Conservation (phyloP, 148 eudicot species). For the Chenopodium formosanum region DNA sequence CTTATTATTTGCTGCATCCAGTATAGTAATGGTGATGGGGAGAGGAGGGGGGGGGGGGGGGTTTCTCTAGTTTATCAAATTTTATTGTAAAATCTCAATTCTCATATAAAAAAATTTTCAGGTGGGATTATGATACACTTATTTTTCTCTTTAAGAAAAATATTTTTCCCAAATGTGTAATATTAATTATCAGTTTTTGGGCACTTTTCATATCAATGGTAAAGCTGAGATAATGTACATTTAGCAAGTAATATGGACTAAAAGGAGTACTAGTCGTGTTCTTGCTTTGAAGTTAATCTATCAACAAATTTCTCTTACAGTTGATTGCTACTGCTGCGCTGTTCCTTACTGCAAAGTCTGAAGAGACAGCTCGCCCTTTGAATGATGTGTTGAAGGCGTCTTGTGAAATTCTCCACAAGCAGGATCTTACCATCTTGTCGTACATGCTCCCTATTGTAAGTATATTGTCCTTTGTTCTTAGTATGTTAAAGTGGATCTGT, state of each 20-base stretch:
- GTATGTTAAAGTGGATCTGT: background rate
- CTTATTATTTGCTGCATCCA: background rate
- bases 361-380: conserved; percentile 83
- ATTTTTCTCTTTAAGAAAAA: no score
- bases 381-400: conserved; percentile 78
- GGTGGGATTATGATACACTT: no score
- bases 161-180: no score
- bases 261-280: background rate
- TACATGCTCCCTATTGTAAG: conserved; percentile 78
- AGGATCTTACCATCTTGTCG: conserved; percentile 57
- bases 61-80: background rate
- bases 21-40: no score
- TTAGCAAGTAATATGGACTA: background rate
- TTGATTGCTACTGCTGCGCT: conserved; percentile 89
- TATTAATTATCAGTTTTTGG: no score
- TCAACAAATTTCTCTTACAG: conserved; percentile 40
- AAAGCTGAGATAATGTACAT: no score
- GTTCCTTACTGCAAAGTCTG: conserved; percentile 89
- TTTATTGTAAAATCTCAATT: no score
- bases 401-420: conserved; percentile 76
- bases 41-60: background rate
- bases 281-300: background rate
- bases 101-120: no score
- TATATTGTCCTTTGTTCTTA: conserved; percentile 6
- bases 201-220: no score